phyloP scores from a whole-genome alignment of 78 protist genomes.

The Mantamonas sphyraenae region DNA sequence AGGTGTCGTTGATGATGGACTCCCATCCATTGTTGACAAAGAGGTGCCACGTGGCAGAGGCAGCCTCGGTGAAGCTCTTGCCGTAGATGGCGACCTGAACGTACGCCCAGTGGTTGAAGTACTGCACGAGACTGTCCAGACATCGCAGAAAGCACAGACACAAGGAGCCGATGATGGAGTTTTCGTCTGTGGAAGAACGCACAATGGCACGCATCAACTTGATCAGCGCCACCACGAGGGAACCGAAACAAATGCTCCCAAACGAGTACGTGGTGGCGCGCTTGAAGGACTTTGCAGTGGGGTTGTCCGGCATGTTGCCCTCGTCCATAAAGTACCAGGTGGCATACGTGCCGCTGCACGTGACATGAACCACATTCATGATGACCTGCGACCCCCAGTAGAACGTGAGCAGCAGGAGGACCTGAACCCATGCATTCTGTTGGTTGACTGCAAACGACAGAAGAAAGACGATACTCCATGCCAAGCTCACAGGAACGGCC shows the following conservation, averaged over 20 bases:
- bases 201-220: background rate
- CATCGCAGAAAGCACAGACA: slow-evolving; percentile 16
- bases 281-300: background rate
- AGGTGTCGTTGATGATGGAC: slow-evolving; percentile 3
- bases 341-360: slow-evolving; percentile 19
- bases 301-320: background rate
- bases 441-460: too few relatives aligned
- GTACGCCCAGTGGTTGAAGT: slow-evolving; percentile 33
- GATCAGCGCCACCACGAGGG: slow-evolving; percentile 23
- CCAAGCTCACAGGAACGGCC: too few relatives aligned
- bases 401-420: slow-evolving; percentile 5
- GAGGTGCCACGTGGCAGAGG: slow-evolving; percentile 21
- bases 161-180: background rate
- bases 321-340: slow-evolving; percentile 35
- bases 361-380: slow-evolving; percentile 30
- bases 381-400: slow-evolving; percentile 21
- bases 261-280: slow-evolving; percentile 25
- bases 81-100: slow-evolving; percentile 43
- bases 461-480: too few relatives aligned
- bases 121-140: slow-evolving; percentile 12
- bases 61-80: slow-evolving; percentile 17
- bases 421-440: too few relatives aligned
- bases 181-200: background rate
- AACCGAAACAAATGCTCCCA: slow-evolving; percentile 39
- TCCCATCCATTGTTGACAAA: slow-evolving; percentile 8